Evolutionary conservation across 2,329 filamentous ascomycete species (phyloP).

Genomic region (Waltergamsia citrina): DNA sequence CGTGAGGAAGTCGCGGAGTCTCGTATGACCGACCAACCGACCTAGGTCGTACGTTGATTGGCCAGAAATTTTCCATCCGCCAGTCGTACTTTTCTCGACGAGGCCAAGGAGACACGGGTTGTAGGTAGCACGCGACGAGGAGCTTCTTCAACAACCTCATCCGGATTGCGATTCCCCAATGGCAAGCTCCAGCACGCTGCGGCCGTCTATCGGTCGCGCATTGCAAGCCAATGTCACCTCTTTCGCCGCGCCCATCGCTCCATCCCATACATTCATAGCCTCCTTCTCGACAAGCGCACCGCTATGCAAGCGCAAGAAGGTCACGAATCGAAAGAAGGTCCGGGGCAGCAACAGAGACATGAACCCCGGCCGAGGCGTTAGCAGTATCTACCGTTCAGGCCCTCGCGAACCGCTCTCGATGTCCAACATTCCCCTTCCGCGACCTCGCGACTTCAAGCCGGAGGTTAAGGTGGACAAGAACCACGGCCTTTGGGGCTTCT

Average conservation of each 20-base stretch:
- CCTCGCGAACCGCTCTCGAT: constrained; percentile 66
- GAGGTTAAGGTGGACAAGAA: constrained; percentile 53
- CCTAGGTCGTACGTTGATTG: neutral
- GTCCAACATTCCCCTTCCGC: constrained; percentile 61
- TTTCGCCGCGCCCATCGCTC: constrained; percentile 4
- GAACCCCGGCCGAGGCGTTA: constrained; percentile 74
- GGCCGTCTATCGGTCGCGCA: constrained; percentile 15
- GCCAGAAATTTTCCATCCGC: constrained; percentile 1
- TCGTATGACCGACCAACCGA: constrained; percentile 1
- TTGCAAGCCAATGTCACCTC: constrained; percentile 2
- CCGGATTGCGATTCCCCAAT: constrained; percentile 11
- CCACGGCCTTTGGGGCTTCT: constrained; percentile 92
- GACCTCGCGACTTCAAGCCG: constrained; percentile 53
- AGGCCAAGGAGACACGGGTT: neutral
- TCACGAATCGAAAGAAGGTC: constrained; percentile 20
- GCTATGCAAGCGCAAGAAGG: constrained; percentile 36
- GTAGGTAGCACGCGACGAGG: constrained; percentile 3
- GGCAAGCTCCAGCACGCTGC: constrained; percentile 16
- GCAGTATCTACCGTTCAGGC: constrained; percentile 69
- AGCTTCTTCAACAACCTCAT: neutral
- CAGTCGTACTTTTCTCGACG: constrained; percentile 1
- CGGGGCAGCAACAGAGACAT: constrained; percentile 48
- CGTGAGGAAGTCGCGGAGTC: neutral
- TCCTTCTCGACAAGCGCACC: constrained; percentile 46
- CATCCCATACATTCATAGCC: constrained; percentile 9